Evolutionary conservation across 495 filamentous ascomycete genomes (phyloP), one percentile per base, ranked within the genome.

Genomic region (Parathielavia appendiculata): DNA sequence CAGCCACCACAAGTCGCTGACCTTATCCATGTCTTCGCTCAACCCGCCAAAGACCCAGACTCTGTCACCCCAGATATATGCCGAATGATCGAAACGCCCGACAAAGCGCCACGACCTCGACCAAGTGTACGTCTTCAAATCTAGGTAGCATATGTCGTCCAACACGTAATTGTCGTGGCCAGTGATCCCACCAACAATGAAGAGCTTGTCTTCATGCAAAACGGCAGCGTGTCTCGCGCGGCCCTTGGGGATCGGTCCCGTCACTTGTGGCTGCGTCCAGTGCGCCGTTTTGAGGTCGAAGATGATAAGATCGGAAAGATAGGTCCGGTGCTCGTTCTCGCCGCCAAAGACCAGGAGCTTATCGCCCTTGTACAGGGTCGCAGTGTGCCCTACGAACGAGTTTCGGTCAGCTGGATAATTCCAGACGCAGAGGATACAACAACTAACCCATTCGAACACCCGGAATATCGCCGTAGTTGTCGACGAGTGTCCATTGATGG

Each of bases 11-110:
- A 98, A 80, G 71, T 98, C 93, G 41, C 89, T 91, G 51, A 87
- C 88, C 64, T 92, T 90, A 70, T 96, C 92, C 91, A 96, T 95
- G 58, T 96, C 91, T 56, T 91, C 89, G 49, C 88, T 89, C 51
- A 97, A 75, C 22, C 93, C 93, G 38, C 93, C 93, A 73, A 92
- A 97, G n/a, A 97, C 91, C 92, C 92, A 98, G 32, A 98, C 84
- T 35, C 89, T 83, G 40, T 89, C 91, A 53, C 86, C 74, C 77
- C 91, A 96, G 44, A 96, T 83, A 81, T 89, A 96, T 23, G 88
- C 90, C 5, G 90, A 87, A 68, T 98, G 95, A 62, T 98, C 93
- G 66, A 95, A 98, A 13, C 93, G 83, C 26, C 88, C 82, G 17
- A 95, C 91, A 70, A 97, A 97, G 53, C 85, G 88, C 93, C 93